Evolutionary conservation across 805 yeast species (phyloP).

Genomic region (Monosporozyma servazzii): DNA sequence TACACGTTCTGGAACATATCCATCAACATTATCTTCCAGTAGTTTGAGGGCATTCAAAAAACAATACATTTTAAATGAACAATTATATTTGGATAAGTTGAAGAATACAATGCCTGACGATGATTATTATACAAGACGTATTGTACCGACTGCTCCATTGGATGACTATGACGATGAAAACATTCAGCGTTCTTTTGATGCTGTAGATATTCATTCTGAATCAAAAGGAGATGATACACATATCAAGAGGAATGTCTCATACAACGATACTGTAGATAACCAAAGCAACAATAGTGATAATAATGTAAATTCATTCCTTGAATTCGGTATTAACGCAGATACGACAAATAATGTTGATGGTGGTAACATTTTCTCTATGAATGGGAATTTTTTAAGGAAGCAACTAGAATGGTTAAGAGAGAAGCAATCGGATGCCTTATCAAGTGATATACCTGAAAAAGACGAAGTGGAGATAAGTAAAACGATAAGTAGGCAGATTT

Average conservation of each 20-base stretch:
- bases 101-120: conserved; percentile 56
- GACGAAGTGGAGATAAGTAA: conserved; percentile 5
- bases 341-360: conserved; percentile 12
- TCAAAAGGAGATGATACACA: background rate
- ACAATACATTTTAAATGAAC: conserved; percentile 46
- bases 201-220: conserved; percentile 11
- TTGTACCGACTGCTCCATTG: conserved; percentile 30
- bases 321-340: conserved; percentile 21
- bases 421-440: background rate
- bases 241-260: background rate
- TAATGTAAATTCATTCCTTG: conserved; percentile 18
- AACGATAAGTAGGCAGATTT: background rate
- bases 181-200: conserved; percentile 16
- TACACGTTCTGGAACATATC: background rate
- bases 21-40: background rate
- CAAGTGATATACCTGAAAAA: conserved; percentile 5
- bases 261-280: conserved; percentile 1
- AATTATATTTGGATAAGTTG: conserved; percentile 53
- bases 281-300: conserved; percentile 16
- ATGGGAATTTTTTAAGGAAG: conserved; percentile 18
- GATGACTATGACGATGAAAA: conserved; percentile 33
- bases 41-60: conserved; percentile 18
- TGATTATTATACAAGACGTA: conserved; percentile 66
- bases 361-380: conserved; percentile 20
- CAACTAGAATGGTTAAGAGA: conserved; percentile 23